These are phyloP conservation scores for Phytophthora citricola DNA, from an alignment of 352 stramenopile species.

Conservation along the genomic window DNA sequence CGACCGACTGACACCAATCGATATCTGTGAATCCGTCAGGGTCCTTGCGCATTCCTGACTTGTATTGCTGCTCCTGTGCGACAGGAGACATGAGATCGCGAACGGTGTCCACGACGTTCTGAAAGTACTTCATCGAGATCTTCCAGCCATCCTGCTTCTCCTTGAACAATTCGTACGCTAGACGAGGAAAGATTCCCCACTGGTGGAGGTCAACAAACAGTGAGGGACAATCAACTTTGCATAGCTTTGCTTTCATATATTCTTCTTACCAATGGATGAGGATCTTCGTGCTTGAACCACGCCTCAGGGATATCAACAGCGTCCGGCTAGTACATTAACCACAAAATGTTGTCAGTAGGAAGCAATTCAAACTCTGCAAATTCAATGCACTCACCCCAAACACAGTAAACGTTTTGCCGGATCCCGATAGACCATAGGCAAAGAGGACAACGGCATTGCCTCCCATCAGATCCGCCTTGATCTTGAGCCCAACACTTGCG, in stretches of 20 bases:
- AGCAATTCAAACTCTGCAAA: neutral
- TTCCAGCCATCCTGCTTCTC: slow-evolving; percentile 96
- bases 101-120: slow-evolving; percentile 96
- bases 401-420: slow-evolving; percentile 94
- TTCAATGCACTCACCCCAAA: slow-evolving; percentile 68
- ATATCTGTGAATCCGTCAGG: slow-evolving; percentile 95
- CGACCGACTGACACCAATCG: slow-evolving; percentile 93
- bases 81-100: slow-evolving; percentile 95
- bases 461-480: slow-evolving; percentile 91
- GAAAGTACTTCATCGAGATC: slow-evolving; percentile 98
- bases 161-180: slow-evolving; percentile 95
- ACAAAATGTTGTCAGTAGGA: slow-evolving; percentile 2
- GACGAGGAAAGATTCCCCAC: slow-evolving; percentile 93
- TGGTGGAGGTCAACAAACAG: slow-evolving; percentile 11
- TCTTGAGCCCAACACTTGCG: slow-evolving; percentile 88
- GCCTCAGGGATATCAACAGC: slow-evolving; percentile 93
- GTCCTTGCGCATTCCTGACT: slow-evolving; percentile 95
- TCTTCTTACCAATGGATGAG: slow-evolving; percentile 66
- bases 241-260: neutral
- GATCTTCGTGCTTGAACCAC: slow-evolving; percentile 94
- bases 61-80: slow-evolving; percentile 95
- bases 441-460: slow-evolving; percentile 95
- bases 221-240: neutral
- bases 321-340: slow-evolving; percentile 63
- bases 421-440: slow-evolving; percentile 92